Evolutionary conservation across 1,139 yeast genomes (phyloP), one percentile per base, ranked within the genome.

Genomic region (Yarrowia galli): DNA sequence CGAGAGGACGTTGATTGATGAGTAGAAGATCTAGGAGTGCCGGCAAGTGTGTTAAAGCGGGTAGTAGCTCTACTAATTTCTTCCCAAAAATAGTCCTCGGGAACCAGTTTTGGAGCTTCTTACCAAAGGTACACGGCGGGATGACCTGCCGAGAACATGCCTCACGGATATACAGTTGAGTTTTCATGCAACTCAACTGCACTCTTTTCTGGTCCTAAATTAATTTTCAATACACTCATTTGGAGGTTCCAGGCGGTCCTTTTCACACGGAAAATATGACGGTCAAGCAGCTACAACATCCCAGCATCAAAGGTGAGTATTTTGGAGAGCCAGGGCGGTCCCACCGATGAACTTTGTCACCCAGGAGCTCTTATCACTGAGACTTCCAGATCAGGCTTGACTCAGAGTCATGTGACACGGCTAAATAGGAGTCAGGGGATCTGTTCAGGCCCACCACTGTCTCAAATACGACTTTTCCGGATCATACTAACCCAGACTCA

Each of bases 401-500:
- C 40, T 51, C 32, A 23, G 51, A 23, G 25, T 42, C 16, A 20
- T 40, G n/a, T 40, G 16, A 2, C 43, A n/a, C 20, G 18, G 9
- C 7, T n/a, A 6, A n/a, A n/a, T 40, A n/a, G 16, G 43, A 9
- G 18, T n/a, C 43, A 40, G 8, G 15, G 20, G 10, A 8, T 25
- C 6, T 25, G 28, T 4, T 7, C 28, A 32, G 5, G 5, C 5
- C 36, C 45, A n/a, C 43, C 4, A 3, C 45, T 18, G 23, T 9
- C 10, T 9, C 45, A 4, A 9, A 1, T 18, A 10, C 20, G 7
- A 9, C n/a, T 16, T 20, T 16, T 20, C 15, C 16, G 8, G 20
- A 36, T 15, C 28, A 20, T 12, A 51, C 67, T 45, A 65, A 51
- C 61, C 16, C 22, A 71, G 96, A 91, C 80, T 97, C 97, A 75